phyloP scores from a whole-genome alignment of 331 rosid species.

The Pyrus hybrid region DNA sequence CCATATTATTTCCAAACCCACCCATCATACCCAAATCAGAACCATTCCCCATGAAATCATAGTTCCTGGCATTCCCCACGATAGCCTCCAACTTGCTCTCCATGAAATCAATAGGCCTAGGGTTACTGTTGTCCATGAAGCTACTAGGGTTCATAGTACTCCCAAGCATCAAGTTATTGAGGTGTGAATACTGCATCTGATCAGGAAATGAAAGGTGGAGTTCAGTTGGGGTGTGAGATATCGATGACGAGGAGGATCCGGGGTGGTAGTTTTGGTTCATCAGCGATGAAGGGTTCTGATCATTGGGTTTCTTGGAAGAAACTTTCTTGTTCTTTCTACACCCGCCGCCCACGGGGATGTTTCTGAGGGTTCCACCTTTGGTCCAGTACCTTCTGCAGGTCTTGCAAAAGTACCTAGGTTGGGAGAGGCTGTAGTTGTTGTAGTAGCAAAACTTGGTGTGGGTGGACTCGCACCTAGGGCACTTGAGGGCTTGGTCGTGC shows the following conservation, averaged over 20 bases:
- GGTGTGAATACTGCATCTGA: slow-evolving; percentile 53
- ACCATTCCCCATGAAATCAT: slow-evolving; percentile 41
- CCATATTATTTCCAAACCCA: slow-evolving; percentile 30
- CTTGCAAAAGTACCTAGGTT: slow-evolving; percentile 96
- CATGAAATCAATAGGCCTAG: slow-evolving; percentile 65
- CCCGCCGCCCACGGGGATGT: slow-evolving; percentile 96
- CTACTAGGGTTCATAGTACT: slow-evolving; percentile 28
- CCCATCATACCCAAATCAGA: slow-evolving; percentile 28
- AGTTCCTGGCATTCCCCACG: slow-evolving; percentile 43
- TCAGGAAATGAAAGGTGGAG: slow-evolving; percentile 56
- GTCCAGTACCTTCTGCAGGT: slow-evolving; percentile 97
- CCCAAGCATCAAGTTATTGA: slow-evolving; percentile 32
- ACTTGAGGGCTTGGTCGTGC: slow-evolving; percentile 69
- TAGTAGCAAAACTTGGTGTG: slow-evolving; percentile 98
- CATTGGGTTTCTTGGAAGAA: slow-evolving; percentile 51
- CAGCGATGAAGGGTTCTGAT: not conserved
- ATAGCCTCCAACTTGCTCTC: slow-evolving; percentile 58
- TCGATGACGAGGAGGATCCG: slow-evolving; percentile 14
- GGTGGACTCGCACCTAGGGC: slow-evolving; percentile 91
- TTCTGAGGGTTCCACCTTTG: slow-evolving; percentile 86
- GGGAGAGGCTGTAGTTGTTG: slow-evolving; percentile 95
- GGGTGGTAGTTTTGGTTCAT: slow-evolving; percentile 24
- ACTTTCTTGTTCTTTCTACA: slow-evolving; percentile 88
- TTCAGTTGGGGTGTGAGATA: slow-evolving; percentile 41
- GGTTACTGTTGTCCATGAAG: slow-evolving; percentile 19